Base-by-base conservation (phyloP, 1,284 basidiomycete species). In the Irpex sp. region DNA sequence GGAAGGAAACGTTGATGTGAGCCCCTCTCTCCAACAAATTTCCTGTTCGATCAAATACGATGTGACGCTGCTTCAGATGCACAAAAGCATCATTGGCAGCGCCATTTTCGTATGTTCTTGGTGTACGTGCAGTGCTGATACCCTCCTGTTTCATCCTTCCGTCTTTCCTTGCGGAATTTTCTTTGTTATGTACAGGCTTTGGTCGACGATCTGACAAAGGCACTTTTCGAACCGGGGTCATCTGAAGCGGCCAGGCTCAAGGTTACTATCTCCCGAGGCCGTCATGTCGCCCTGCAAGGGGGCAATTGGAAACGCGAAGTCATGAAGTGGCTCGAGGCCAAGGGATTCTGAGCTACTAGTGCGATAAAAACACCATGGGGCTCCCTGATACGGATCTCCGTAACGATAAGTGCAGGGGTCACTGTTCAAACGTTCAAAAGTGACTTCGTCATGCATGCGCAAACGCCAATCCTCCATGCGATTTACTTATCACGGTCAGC, bases 271-370 rank as follows among this genome's bases (percentile, higher is more conserved):
- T 68, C 72, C n/a, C 74, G 78, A 59, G 77, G 78, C 47, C 81
- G 79, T 60, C 83, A 87, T 70, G 65, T 90, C 62, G 68, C 84
- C 61, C 78, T 90, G 65, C 74, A 77, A 31, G 87, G 87, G 59
- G 84, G 86, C 5, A 78, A 76, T 60, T 86, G 83, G 83, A 89
- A 83, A 70, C 76, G 78, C 64, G 72, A 83, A 56, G 81, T 90
- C 56, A 67, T 81, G 66, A 76, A 80, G 60, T 90, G 86, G 85
- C 79, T 90, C 66, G 76, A 76, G 69, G 69, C 73, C 65, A 83
- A 78, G 68, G 88, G 88, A 33, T 89, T 89, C 72, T 89, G 75
- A 76, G n/a, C 56, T 15, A 39, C 37, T 39, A 39, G 37, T 39
- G 37, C 37, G 37, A 39, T 15, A 15, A 39, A 15, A 15, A 39